Evolutionary conservation across 2,329 filamentous ascomycete species (phyloP).

Genomic region (Phoma sp.): DNA sequence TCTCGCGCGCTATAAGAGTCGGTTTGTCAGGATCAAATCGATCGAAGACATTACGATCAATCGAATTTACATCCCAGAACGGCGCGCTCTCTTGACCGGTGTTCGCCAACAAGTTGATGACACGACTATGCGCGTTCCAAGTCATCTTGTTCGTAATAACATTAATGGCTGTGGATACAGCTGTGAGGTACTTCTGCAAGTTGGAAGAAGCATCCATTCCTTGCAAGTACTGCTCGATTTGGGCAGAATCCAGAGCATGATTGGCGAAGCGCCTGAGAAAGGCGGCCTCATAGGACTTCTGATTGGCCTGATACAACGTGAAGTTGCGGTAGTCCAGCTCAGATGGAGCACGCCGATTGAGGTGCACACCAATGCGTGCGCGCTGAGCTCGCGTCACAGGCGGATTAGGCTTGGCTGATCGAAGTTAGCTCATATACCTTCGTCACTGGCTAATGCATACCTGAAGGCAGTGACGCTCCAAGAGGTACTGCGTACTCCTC

Average conservation of each 20-base stretch:
- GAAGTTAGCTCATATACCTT: not conserved
- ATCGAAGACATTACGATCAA: slow-evolving; percentile 18
- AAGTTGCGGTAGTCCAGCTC: slow-evolving; percentile 28
- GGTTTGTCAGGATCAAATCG: slow-evolving; percentile 22
- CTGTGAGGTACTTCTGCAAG: slow-evolving; percentile 19
- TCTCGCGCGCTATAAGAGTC: slow-evolving; percentile 9
- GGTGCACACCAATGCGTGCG: slow-evolving; percentile 10
- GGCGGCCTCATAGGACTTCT: slow-evolving; percentile 32
- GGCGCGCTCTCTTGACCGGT: slow-evolving; percentile 22
- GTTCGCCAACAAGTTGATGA: slow-evolving; percentile 26
- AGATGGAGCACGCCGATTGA: slow-evolving; percentile 23
- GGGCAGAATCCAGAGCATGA: slow-evolving; percentile 28
- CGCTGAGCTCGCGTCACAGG: slow-evolving; percentile 7
- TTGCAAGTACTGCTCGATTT: slow-evolving; percentile 18
- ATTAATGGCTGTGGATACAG: slow-evolving; percentile 22
- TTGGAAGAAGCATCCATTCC: not conserved
- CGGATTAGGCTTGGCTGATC: not conserved
- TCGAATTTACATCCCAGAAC: slow-evolving; percentile 27
- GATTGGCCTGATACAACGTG: slow-evolving; percentile 32
- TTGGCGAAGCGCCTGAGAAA: slow-evolving; percentile 29
- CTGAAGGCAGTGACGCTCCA: slow-evolving; percentile 7
- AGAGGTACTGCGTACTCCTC: slow-evolving; percentile 2
- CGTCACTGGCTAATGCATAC: slow-evolving; percentile 2
- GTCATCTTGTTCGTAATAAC: slow-evolving; percentile 30
- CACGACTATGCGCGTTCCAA: slow-evolving; percentile 30